Conservation (phyloP, 1,284 basidiomycete species). For the Cutaneotrichosporon daszewskae region DNA sequence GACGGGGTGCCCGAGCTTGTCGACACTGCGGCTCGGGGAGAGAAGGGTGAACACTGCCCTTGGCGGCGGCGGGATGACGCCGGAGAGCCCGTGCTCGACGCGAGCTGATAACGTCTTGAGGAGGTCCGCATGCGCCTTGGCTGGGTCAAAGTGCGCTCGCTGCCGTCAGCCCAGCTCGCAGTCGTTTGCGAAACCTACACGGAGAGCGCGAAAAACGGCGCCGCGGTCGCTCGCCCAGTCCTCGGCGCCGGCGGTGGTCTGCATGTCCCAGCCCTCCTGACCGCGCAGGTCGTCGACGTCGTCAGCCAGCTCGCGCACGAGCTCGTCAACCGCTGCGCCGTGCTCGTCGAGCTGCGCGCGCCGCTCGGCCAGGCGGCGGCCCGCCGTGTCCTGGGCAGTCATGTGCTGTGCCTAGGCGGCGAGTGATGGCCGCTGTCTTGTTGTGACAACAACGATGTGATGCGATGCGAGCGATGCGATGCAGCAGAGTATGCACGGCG, state of each 20-base stretch:
- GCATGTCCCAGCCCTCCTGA: slow-evolving; percentile 39
- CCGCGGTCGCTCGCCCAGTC: slow-evolving; percentile 39
- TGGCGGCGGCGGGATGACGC: slow-evolving; percentile 25
- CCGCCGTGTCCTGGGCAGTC: no score
- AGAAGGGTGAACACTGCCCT: slow-evolving; percentile 35
- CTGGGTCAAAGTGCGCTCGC: slow-evolving; percentile 33
- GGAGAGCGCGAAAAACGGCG: slow-evolving; percentile 36
- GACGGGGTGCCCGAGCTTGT: slow-evolving; percentile 34
- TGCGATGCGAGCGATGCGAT: no score
- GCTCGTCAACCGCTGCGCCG: slow-evolving; percentile 19
- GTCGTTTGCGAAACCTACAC: slow-evolving; percentile 20
- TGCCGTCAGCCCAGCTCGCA: slow-evolving; percentile 7
- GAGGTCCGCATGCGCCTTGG: slow-evolving; percentile 25
- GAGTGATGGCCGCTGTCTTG: no score
- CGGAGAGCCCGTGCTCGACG: slow-evolving; percentile 22
- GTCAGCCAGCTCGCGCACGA: slow-evolving; percentile 30
- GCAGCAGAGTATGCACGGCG: no score
- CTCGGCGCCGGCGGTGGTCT: slow-evolving; percentile 25
- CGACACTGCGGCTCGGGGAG: slow-evolving; percentile 27
- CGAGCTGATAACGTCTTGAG: slow-evolving; percentile 24
- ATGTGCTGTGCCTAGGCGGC: no score
- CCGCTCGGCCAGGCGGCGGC: slow-evolving; percentile 1
- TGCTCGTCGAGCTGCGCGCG: slow-evolving; percentile 31
- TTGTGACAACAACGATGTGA: no score
- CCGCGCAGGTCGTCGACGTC: slow-evolving; percentile 33